These are phyloP conservation scores for Starmerella etchellsii DNA, from an alignment of 805 yeast species.

Conservation along the genomic window DNA sequence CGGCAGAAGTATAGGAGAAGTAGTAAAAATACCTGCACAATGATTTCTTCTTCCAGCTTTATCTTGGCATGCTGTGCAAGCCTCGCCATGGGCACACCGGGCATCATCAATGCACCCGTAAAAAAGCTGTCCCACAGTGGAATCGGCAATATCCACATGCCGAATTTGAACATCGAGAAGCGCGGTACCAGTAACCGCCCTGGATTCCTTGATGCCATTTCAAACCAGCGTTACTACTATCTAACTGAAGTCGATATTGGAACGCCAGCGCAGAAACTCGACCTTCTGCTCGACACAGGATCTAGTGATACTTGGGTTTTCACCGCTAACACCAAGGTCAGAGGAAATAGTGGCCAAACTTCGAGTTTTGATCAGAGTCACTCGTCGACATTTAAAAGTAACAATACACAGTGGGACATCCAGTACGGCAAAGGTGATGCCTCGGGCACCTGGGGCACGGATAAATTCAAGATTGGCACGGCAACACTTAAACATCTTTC, in stretches of 20 bases:
- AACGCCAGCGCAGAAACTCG: slow-evolving; percentile 42
- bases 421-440: slow-evolving; percentile 41
- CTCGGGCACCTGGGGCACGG: slow-evolving; percentile 50
- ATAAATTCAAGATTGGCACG: slow-evolving; percentile 44
- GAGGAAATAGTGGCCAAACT: slow-evolving; percentile 9
- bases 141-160: slow-evolving; percentile 13
- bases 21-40: too few relatives aligned
- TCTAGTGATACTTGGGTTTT: slow-evolving; percentile 63
- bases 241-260: slow-evolving; percentile 36
- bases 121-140: slow-evolving; percentile 8
- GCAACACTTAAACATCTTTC: slow-evolving; percentile 42
- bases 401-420: slow-evolving; percentile 24
- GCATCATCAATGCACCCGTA: slow-evolving; percentile 12
- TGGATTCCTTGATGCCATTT: slow-evolving; percentile 18
- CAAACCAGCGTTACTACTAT: slow-evolving; percentile 28
- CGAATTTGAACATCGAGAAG: slow-evolving; percentile 3
- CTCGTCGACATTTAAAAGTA: slow-evolving; percentile 23
- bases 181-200: not conserved
- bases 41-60: too few relatives aligned
- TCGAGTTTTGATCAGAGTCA: slow-evolving; percentile 23
- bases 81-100: slow-evolving; percentile 3
- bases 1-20: too few relatives aligned
- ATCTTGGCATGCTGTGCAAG: too few relatives aligned
- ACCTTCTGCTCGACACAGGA: slow-evolving; percentile 60
- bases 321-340: slow-evolving; percentile 24